Evolutionary conservation across 192 early-diverging fungal genomes (phyloP).

Genomic region (Gonapodya sp.): DNA sequence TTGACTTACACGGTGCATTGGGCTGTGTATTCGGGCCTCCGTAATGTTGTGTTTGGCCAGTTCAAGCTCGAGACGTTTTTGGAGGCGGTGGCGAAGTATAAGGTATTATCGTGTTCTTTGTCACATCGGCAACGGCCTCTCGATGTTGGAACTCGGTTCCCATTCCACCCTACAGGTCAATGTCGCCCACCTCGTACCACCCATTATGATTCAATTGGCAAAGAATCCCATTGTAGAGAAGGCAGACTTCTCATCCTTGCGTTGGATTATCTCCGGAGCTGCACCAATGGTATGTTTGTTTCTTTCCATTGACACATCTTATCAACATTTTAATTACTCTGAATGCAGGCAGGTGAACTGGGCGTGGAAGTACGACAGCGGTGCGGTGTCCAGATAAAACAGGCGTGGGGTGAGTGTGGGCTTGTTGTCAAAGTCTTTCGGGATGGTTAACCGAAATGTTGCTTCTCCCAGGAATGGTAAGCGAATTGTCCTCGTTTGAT

Average conservation of each 20-base stretch:
- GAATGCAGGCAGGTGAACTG: neutral
- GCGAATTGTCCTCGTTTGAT: too few species aligned
- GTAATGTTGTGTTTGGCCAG: neutral
- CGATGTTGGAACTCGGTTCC: neutral
- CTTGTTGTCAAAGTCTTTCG: neutral
- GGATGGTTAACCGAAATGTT: neutral
- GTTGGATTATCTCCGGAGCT: slow-evolving; percentile 4
- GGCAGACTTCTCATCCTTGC: neutral
- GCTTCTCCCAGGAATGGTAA: neutral
- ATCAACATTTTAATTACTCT: too few species aligned
- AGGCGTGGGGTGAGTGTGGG: neutral
- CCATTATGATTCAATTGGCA: slow-evolving; percentile 5
- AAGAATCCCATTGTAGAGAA: slow-evolving; percentile 6
- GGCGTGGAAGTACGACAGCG: neutral
- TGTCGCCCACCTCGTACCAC: slow-evolving; percentile 8
- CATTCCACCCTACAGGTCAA: neutral
- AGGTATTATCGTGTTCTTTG: neutral
- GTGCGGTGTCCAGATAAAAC: neutral
- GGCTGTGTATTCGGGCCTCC: neutral
- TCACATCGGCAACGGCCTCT: neutral
- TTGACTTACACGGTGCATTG: neutral
- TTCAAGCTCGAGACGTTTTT: slow-evolving; percentile 3
- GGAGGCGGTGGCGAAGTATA: slow-evolving; percentile 2
- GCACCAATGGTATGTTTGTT: too few species aligned
- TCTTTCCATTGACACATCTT: too few species aligned